Conservation (phyloP, 345 rosid genomes). For the Corchorus capsularis region DNA sequence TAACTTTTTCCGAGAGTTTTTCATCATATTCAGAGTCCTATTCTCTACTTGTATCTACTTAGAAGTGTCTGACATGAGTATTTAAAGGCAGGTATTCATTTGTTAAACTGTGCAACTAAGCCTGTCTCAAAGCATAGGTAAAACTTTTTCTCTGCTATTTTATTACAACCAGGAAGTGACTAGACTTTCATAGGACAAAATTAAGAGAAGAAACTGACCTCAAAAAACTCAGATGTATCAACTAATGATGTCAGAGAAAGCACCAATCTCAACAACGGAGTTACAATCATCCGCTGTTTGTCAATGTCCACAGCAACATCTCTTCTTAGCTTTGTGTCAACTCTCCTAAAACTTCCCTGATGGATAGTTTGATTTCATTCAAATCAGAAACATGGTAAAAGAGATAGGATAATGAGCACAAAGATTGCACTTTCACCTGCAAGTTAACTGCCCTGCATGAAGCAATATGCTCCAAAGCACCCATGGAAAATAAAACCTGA, state of each 20-base stretch:
- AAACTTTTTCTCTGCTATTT: not conserved
- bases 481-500: constrained; percentile 89
- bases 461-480: constrained; percentile 80
- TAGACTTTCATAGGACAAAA: not conserved
- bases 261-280: constrained; percentile 75
- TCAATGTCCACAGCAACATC: constrained; percentile 57
- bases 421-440: constrained; percentile 50
- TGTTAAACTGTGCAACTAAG: not conserved
- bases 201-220: constrained; percentile 46
- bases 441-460: constrained; percentile 67
- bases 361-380: constrained; percentile 30
- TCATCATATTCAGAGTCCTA: not conserved
- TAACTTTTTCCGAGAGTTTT: not conserved
- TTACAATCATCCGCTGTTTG: constrained; percentile 65
- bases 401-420: not conserved
- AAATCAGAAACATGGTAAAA: constrained; percentile 18
- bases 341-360: constrained; percentile 73
- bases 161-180: not conserved
- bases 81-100: no score
- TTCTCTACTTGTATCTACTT: constrained; percentile 1
- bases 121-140: constrained; percentile 5
- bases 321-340: constrained; percentile 59
- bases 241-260: constrained; percentile 82
- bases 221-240: constrained; percentile 76
- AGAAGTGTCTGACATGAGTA: not conserved